Conservation (phyloP, 129 eudicot species). For the Flaveria bidentis region DNA sequence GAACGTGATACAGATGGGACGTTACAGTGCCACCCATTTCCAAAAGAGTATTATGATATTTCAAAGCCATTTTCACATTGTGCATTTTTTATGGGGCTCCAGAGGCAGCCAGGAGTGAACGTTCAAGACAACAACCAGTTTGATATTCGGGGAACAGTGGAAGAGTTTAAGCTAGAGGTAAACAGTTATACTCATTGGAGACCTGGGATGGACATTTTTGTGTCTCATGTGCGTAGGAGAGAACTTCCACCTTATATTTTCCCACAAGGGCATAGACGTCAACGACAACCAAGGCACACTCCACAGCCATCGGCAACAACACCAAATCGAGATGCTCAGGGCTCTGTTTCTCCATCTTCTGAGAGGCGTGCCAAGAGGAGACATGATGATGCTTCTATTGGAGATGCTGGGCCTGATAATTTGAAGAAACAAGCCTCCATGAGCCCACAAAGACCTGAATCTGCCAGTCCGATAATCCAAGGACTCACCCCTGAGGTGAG, state of each 20-base stretch:
- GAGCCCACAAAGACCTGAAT: slow-evolving; percentile 36
- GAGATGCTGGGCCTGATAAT: slow-evolving; percentile 4
- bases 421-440: slow-evolving; percentile 28
- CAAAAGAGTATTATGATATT: slow-evolving; percentile 35
- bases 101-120: slow-evolving; percentile 44
- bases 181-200: slow-evolving; percentile 35
- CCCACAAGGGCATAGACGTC: slow-evolving; percentile 41
- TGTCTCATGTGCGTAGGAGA: slow-evolving; percentile 44
- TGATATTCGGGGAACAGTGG: slow-evolving; percentile 36
- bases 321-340: slow-evolving; percentile 29
- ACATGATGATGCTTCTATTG: slow-evolving; percentile 29
- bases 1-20: slow-evolving; percentile 34
- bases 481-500: slow-evolving; percentile 37
- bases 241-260: slow-evolving; percentile 43
- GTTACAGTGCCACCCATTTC: slow-evolving; percentile 47
- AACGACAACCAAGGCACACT: slow-evolving; percentile 33
- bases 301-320: slow-evolving; percentile 30
- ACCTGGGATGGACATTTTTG: slow-evolving; percentile 43
- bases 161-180: slow-evolving; percentile 30
- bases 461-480: slow-evolving; percentile 25
- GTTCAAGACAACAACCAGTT: slow-evolving; percentile 44
- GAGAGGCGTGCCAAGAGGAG: slow-evolving; percentile 45
- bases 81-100: slow-evolving; percentile 48
- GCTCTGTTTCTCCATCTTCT: slow-evolving; percentile 36
- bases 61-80: slow-evolving; percentile 38